Evolutionary conservation across 768 basidiomycete species (phyloP), one percentile per base, ranked within the genome.

Genomic region (Phlegmacium glaucopus): DNA sequence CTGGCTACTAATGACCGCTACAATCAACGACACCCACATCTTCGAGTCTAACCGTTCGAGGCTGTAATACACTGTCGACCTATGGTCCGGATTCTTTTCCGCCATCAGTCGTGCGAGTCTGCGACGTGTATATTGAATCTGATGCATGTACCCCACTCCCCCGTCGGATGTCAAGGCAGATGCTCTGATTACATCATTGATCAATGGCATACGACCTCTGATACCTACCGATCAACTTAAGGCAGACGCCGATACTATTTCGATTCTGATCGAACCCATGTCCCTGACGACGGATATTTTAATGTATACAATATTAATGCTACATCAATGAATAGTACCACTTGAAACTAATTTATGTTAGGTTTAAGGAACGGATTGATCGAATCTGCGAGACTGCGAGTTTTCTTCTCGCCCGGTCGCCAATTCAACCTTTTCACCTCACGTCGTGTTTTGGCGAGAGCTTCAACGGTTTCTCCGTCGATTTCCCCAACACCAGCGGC

Each of bases 401-500:
- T 83, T 85, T 60, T 90, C 84, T 36, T 72, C 70, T 11, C 69
- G 73, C 18, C 69, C 63, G 42, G 70, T 62, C 1, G 66, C 61
- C 15, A 88, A 62, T 25, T 75, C 74, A n/a, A 53, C 52, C 48
- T 66, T 69, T 9, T 62, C 52, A 70, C 72, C 51, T 80, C 70
- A 47, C 64, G 61, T 51, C 71, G 72, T 0, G 76, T 76, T 18
- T 76, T 69, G 28, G 66, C 70, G 1, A 89, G 71, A 18, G 75
- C 70, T 50, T 77, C 71, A 6, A 65, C 62, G 1, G 66, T 64
- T 38, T 78, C 73, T 59, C 86, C 87, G 49, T 78, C 75, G 4
- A 90, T 49, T 58, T 90, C 87, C 10, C 81, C 85, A 1, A 85
- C 81, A 10, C 87, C 85, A 36, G 90, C 79, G 3, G 88, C 80